A percentile compares a stretch with the other conserved stretches of the same genome.
These are phyloP conservation scores for Boletus vermiculosoides DNA, from an alignment of 768 basidiomycete species.

Conservation along the genomic window DNA sequence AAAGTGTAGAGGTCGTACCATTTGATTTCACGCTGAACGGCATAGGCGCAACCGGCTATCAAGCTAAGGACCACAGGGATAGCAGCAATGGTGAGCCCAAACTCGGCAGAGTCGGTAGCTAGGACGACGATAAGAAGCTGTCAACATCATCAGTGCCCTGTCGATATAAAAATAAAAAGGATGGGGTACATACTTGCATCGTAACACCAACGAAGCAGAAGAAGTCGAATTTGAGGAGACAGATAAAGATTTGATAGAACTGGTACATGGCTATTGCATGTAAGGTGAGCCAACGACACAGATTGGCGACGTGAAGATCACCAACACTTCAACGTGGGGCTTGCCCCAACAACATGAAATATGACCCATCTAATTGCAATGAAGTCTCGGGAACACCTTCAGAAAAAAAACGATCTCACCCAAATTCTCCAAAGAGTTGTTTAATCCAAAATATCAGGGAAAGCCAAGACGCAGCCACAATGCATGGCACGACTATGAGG, in stretches of 20 bases:
- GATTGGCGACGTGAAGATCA: constrained; percentile 1
- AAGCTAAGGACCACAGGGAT: constrained; percentile 76
- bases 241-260: constrained; percentile 84
- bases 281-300: constrained; percentile 1
- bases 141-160: not conserved
- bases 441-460: constrained; percentile 66
- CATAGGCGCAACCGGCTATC: constrained; percentile 61
- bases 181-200: constrained; percentile 59
- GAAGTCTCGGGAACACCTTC: not conserved
- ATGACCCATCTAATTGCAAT: constrained; percentile 70
- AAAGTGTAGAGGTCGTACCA: constrained; percentile 44
- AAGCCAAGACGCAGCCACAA: constrained; percentile 68
- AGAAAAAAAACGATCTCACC: constrained; percentile 44
- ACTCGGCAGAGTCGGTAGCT: constrained; percentile 61
- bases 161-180: not conserved
- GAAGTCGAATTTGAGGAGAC: constrained; percentile 87
- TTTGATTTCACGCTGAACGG: constrained; percentile 79
- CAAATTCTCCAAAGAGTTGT: constrained; percentile 77
- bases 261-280: constrained; percentile 73
- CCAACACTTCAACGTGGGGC: constrained; percentile 80
- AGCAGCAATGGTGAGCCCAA: constrained; percentile 77
- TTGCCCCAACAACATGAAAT: constrained; percentile 86
- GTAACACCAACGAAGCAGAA: constrained; percentile 86
- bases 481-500: constrained; percentile 68
- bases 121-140: constrained; percentile 84